A percentile compares a stretch with the other conserved stretches of the same genome.
Conservation (phyloP, 164 flowering plant genomes). For the Warburgia ugandensis region DNA sequence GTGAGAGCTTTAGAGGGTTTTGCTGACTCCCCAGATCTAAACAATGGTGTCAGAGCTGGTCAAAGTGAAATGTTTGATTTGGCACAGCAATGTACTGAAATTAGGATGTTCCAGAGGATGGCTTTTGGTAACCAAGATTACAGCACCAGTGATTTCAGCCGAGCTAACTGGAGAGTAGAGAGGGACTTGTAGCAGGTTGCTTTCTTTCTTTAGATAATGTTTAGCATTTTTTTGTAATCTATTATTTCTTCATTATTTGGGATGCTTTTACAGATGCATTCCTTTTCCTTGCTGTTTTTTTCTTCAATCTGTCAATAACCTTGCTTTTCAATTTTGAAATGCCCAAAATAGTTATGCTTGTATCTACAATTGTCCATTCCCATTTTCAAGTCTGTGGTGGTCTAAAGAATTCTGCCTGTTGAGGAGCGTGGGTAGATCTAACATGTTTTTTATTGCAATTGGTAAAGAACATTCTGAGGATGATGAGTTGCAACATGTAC, state of each 20-base stretch:
- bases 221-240: not conserved
- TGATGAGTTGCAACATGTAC: too few species aligned
- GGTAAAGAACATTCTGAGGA: too few species aligned
- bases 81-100: conserved; percentile 63
- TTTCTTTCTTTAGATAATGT: not conserved
- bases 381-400: too few species aligned
- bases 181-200: conserved; percentile 2
- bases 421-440: too few species aligned
- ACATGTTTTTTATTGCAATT: too few species aligned
- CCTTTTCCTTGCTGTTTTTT: not conserved
- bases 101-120: conserved; percentile 76
- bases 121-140: conserved; percentile 70
- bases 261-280: not conserved
- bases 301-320: not conserved
- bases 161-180: conserved; percentile 19
- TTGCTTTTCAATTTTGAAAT: not conserved
- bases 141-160: conserved; percentile 53
- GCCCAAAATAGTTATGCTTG: too few species aligned
- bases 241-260: not conserved
- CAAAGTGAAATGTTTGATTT: conserved; percentile 59
- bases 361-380: too few species aligned
- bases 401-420: too few species aligned
- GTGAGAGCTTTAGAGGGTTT: conserved; percentile 60
- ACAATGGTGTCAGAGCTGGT: conserved; percentile 78
- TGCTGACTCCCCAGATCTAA: conserved; percentile 39